A percentile compares a stretch with the other conserved stretches of the same genome.
phyloP scores from a whole-genome alignment of 768 basidiomycete genomes.

The Pisolithus marmoratus region DNA sequence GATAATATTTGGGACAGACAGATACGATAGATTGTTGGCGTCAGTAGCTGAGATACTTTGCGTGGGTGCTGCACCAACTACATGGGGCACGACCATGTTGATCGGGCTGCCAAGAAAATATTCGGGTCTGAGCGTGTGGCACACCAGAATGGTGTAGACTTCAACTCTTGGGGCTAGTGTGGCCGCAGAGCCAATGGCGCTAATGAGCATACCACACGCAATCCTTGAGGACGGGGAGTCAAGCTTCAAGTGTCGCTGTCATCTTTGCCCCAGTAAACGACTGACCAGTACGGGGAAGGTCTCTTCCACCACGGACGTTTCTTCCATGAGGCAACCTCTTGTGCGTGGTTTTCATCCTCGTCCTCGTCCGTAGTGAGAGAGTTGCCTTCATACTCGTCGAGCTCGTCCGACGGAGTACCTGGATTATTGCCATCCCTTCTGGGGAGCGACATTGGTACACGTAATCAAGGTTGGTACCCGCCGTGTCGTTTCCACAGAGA shows the following conservation, averaged over 20 bases:
- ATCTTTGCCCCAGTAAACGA: constrained; percentile 2
- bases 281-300: background rate
- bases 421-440: too few species aligned
- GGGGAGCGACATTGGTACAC: too few species aligned
- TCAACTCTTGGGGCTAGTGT: constrained; percentile 68
- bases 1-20: constrained; percentile 3
- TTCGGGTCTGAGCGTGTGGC: constrained; percentile 60
- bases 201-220: constrained; percentile 46
- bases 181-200: constrained; percentile 48
- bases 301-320: constrained; percentile 67
- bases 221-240: constrained; percentile 40
- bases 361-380: constrained; percentile 1
- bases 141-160: constrained; percentile 68
- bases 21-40: background rate
- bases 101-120: constrained; percentile 18
- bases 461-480: too few species aligned
- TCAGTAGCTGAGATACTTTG: background rate
- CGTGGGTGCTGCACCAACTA: background rate
- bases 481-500: too few species aligned
- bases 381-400: too few species aligned
- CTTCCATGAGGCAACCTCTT: constrained; percentile 21
- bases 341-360: constrained; percentile 28
- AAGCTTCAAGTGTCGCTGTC: constrained; percentile 17
- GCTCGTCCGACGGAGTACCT: too few species aligned
- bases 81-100: background rate